Conservation (phyloP, 495 filamentous ascomycete genomes). For the Daldinia decipiens region DNA sequence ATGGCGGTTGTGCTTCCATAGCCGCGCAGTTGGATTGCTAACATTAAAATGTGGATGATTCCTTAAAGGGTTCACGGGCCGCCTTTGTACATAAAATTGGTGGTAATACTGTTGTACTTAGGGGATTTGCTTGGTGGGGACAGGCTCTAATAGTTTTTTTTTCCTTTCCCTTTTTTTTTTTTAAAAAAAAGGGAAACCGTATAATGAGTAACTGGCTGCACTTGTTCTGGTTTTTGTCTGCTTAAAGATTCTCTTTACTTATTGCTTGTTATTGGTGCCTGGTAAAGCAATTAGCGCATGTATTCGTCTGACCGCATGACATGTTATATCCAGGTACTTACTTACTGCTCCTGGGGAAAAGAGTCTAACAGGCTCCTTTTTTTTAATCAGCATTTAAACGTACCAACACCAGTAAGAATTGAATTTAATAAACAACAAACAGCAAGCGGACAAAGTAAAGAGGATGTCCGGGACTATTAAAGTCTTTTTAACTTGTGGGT, state of each 20-base stretch:
- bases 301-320: neutral
- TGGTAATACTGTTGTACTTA: slow-evolving; percentile 1
- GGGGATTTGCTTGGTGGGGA: neutral
- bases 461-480: slow-evolving; percentile 32
- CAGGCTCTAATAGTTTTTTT: neutral
- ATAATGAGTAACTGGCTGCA: neutral
- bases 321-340: neutral
- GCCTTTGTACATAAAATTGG: slow-evolving; percentile 5
- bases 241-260: neutral
- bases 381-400: neutral
- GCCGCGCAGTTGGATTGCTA: slow-evolving; percentile 15
- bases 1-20: slow-evolving; percentile 32
- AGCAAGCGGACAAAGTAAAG: slow-evolving; percentile 17
- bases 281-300: slow-evolving; percentile 16
- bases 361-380: neutral
- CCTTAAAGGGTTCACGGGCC: slow-evolving; percentile 14
- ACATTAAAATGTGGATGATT: slow-evolving; percentile 20
- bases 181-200: neutral
- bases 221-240: neutral
- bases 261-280: slow-evolving; percentile 11
- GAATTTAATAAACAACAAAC: slow-evolving; percentile 15
- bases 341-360: neutral
- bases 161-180: neutral
- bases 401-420: neutral
- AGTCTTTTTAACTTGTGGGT: slow-evolving; percentile 23